A percentile compares a stretch with the other conserved stretches of the same genome.
Evolutionary conservation across 805 yeast genomes (phyloP).

Genomic region (Kazachstania kunashirensis): DNA sequence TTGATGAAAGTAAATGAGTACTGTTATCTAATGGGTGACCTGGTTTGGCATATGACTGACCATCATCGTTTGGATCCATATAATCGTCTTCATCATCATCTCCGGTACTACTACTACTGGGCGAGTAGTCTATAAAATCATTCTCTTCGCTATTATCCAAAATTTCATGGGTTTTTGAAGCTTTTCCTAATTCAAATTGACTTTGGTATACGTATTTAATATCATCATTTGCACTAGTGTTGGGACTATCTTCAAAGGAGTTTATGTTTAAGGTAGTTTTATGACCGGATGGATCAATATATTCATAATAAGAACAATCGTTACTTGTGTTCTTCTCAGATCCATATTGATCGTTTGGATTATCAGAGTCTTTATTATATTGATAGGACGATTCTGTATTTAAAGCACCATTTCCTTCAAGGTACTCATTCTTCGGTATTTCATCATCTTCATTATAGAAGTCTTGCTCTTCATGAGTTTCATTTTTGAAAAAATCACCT

Average conservation of each 20-base stretch:
- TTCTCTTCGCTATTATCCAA: not conserved
- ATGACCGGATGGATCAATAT: slow-evolving; percentile 68
- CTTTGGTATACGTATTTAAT: slow-evolving; percentile 28
- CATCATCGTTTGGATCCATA: slow-evolving; percentile 75
- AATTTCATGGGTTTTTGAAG: slow-evolving; percentile 5
- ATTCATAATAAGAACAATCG: slow-evolving; percentile 49
- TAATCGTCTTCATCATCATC: slow-evolving; percentile 51
- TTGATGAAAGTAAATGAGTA: slow-evolving; percentile 33
- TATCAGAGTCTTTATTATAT: slow-evolving; percentile 6
- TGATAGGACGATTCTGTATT: not conserved
- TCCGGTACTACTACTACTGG: slow-evolving; percentile 51
- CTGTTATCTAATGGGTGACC: slow-evolving; percentile 47
- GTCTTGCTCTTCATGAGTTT: slow-evolving; percentile 44
- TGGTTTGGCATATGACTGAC: slow-evolving; percentile 57
- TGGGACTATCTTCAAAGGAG: slow-evolving; percentile 46
- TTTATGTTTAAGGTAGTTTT: slow-evolving; percentile 49
- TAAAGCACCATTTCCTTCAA: not conserved
- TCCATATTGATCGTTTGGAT: slow-evolving; percentile 46
- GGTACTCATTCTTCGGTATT: not conserved
- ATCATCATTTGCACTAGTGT: slow-evolving; percentile 40
- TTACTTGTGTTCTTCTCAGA: slow-evolving; percentile 16
- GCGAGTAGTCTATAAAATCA: slow-evolving; percentile 1
- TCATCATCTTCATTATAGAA: slow-evolving; percentile 32
- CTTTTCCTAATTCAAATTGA: slow-evolving; percentile 36
- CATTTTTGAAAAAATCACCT: slow-evolving; percentile 11